Evolutionary conservation across 768 basidiomycete species (phyloP).

Genomic region (Russula dissimulans): DNA sequence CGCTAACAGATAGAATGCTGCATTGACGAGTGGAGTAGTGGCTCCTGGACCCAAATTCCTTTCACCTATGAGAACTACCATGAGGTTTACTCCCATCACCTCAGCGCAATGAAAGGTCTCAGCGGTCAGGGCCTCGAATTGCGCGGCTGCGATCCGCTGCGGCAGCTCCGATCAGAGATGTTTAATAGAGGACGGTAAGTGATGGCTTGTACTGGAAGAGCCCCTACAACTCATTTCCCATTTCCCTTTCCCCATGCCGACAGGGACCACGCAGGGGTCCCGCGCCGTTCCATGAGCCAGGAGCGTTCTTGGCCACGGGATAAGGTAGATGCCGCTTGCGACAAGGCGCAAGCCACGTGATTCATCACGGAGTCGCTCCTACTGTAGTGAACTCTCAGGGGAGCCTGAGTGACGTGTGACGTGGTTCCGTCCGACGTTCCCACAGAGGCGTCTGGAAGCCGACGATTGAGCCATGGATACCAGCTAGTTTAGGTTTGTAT

Average conservation of each 20-base stretch:
- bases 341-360: not conserved
- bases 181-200: constrained; percentile 9
- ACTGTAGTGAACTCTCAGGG: not conserved
- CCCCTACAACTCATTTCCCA: not conserved
- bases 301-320: not conserved
- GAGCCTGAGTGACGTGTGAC: not conserved
- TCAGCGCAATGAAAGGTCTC: constrained; percentile 1
- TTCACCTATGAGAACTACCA: constrained; percentile 12
- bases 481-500: not conserved
- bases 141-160: constrained; percentile 5
- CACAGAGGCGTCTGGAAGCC: not conserved
- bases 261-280: constrained; percentile 7
- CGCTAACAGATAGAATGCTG: constrained; percentile 9
- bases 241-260: not conserved
- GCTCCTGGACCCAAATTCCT: not conserved
- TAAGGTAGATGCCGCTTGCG: constrained; percentile 4
- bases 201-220: not conserved
- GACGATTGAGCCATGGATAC: not conserved
- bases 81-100: constrained; percentile 2
- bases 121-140: not conserved
- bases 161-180: not conserved
- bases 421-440: not conserved
- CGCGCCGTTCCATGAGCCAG: not conserved
- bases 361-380: not conserved
- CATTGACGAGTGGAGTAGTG: constrained; percentile 10